Conservation (phyloP, 441 rosid species). For the Flueggea neowawraea region DNA sequence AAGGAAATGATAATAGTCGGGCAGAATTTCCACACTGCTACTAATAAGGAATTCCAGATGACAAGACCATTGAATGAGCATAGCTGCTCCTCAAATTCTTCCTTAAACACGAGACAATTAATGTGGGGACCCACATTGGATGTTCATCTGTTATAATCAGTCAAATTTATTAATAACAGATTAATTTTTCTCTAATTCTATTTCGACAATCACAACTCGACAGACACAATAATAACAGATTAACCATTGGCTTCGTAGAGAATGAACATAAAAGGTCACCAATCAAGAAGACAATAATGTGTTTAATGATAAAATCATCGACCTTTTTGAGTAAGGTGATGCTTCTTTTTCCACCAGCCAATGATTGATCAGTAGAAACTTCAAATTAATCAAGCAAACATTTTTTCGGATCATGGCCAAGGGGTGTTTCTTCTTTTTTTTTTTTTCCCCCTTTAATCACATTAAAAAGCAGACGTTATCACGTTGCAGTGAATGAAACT, state of each 20-base stretch:
- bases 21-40: background rate
- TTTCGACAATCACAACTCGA: conserved; percentile 10
- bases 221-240: conserved; percentile 11
- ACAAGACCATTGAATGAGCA: conserved; percentile 10
- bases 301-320: background rate
- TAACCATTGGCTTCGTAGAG: conserved; percentile 5
- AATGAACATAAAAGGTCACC: background rate
- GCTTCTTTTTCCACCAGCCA: background rate
- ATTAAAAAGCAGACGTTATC: no score
- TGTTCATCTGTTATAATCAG: conserved; percentile 18
- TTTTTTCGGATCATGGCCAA: no score
- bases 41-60: conserved; percentile 8
- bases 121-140: conserved; percentile 29
- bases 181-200: conserved; percentile 2
- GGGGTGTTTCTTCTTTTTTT: no score
- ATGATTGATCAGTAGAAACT: background rate
- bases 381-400: no score
- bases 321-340: background rate
- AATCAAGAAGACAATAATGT: background rate
- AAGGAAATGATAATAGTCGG: conserved; percentile 6
- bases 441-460: no score
- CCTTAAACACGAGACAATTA: conserved; percentile 18
- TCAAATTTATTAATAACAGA: background rate
- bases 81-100: conserved; percentile 2
- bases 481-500: no score